A percentile compares a stretch with the other conserved stretches of the same genome.
phyloP scores from a whole-genome alignment of 2,329 filamentous ascomycete genomes.

The Diaporthe sp. region DNA sequence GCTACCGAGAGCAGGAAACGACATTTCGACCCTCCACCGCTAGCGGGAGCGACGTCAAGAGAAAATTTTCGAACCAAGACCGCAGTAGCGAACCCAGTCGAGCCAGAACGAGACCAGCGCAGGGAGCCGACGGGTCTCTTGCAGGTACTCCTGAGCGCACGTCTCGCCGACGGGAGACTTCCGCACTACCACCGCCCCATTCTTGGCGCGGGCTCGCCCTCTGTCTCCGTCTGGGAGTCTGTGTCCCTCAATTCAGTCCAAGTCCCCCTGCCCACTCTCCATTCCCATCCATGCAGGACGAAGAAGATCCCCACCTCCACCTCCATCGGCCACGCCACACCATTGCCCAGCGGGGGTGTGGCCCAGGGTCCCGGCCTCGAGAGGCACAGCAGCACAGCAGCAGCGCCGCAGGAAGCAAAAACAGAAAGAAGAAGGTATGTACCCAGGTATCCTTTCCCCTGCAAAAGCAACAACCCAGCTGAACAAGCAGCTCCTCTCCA shows the following conservation, averaged over 20 bases:
- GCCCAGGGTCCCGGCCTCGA: conserved; percentile 19
- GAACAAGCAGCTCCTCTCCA: not conserved
- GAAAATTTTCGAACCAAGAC: conserved; percentile 16
- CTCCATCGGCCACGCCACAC: conserved; percentile 18
- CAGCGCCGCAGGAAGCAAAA: not conserved
- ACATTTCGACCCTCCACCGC: conserved; percentile 9
- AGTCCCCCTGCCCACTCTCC: not conserved
- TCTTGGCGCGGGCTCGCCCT: conserved; percentile 22
- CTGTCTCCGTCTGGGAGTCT: not conserved
- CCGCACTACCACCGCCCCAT: not conserved
- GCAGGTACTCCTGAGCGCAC: not conserved
- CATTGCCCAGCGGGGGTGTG: not conserved
- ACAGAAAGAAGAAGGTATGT: not conserved
- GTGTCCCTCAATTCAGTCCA: not conserved
- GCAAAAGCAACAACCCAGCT: not conserved
- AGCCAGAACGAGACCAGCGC: not conserved
- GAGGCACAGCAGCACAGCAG: not conserved
- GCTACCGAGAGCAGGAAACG: not conserved
- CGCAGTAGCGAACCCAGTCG: conserved; percentile 2
- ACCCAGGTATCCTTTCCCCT: not conserved
- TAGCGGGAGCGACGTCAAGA: conserved; percentile 25
- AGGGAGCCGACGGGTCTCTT: conserved; percentile 8
- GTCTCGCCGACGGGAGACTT: not conserved
- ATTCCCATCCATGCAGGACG: conserved; percentile 4
- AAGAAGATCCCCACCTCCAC: conserved; percentile 26